phyloP scores from a whole-genome alignment of 2,329 filamentous ascomycete genomes.

The Aspergillus sp. region DNA sequence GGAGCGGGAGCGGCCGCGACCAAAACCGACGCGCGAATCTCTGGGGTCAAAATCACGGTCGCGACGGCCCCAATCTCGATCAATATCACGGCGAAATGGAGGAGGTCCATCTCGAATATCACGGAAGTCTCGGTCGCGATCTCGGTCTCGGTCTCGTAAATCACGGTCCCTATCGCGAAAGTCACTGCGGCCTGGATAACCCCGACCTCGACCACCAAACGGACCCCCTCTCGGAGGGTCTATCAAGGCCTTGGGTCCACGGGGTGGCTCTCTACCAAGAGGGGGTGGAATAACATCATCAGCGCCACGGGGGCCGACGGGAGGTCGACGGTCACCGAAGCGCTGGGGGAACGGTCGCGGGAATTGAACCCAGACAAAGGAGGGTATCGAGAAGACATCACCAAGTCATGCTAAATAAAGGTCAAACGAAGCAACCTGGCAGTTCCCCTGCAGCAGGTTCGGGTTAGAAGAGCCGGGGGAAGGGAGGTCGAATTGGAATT shows the following conservation, averaged over 20 bases:
- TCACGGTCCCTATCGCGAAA: constrained; percentile 56
- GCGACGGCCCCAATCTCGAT: constrained; percentile 43
- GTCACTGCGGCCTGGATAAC: constrained; percentile 27
- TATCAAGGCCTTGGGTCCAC: constrained; percentile 74
- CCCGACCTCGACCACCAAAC: constrained; percentile 42
- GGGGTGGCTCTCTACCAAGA: constrained; percentile 65
- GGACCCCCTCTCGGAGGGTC: constrained; percentile 58
- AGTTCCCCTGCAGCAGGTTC: constrained; percentile 20
- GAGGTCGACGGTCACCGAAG: constrained; percentile 66
- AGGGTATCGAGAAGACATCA: constrained; percentile 57
- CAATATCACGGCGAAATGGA: constrained; percentile 36
- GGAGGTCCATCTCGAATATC: constrained; percentile 38
- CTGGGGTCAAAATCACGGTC: constrained; percentile 44
- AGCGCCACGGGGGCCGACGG: constrained; percentile 42
- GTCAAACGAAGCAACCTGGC: constrained; percentile 13
- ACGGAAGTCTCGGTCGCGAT: constrained; percentile 34
- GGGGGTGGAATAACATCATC: constrained; percentile 57
- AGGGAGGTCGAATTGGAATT: constrained; percentile 7
- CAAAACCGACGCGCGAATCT: constrained; percentile 39
- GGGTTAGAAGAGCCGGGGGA: constrained; percentile 39
- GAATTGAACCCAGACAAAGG: constrained; percentile 59
- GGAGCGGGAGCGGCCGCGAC: constrained; percentile 42
- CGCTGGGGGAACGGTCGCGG: constrained; percentile 65
- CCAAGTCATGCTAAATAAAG: constrained; percentile 33
- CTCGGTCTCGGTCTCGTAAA: constrained; percentile 48